Percentiles rank a stretch among this genome's conserved stretches.
Evolutionary conservation across 768 basidiomycete genomes (phyloP).

Genomic region (Clitopilus passeckerianus): DNA sequence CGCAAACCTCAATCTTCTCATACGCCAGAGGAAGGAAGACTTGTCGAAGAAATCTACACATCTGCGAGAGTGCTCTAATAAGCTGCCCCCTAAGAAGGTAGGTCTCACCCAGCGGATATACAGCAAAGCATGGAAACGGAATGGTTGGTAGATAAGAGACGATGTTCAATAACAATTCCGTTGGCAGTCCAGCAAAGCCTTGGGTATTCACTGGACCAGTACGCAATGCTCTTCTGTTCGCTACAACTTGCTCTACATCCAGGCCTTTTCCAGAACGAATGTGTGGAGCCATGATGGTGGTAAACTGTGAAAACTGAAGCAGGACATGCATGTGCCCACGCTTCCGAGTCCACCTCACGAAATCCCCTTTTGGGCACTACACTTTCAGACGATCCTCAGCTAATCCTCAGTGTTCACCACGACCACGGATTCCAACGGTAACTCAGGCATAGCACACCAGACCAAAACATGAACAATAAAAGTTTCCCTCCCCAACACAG

Average conservation of each 20-base stretch:
- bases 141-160: constrained; percentile 11
- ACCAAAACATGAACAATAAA: no score
- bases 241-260: not conserved
- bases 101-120: not conserved
- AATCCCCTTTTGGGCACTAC: not conserved
- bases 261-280: constrained; percentile 1
- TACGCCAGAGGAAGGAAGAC: constrained; percentile 12
- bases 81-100: constrained; percentile 7
- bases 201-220: constrained; percentile 12
- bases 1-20: constrained; percentile 14
- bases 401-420: not conserved
- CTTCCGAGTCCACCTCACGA: no score
- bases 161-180: constrained; percentile 20
- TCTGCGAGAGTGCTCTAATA: constrained; percentile 14
- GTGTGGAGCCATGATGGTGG: not conserved
- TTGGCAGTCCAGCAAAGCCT: constrained; percentile 15
- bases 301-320: not conserved
- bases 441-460: no score
- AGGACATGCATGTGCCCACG: no score
- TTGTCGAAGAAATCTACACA: constrained; percentile 13
- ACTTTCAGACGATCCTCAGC: no score
- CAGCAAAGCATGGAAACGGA: constrained; percentile 7
- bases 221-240: constrained; percentile 1
- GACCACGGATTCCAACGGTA: no score
- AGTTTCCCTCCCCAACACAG: no score